Evolutionary conservation across 345 rosid species (phyloP).

Genomic region (Erysimum cheiranthoides): DNA sequence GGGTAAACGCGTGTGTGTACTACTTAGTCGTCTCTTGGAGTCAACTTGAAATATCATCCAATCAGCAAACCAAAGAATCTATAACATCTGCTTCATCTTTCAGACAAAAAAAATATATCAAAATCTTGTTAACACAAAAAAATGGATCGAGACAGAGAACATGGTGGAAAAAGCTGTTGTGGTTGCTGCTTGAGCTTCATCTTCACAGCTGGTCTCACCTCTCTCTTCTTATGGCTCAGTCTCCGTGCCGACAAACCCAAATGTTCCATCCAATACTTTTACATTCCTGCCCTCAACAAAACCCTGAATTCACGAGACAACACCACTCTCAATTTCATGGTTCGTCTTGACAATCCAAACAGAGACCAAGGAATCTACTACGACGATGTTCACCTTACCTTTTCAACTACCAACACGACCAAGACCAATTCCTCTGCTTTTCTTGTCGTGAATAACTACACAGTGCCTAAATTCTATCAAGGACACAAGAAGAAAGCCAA

Average conservation of each 20-base stretch:
- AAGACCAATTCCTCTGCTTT: conserved; percentile 10
- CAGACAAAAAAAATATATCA: no score
- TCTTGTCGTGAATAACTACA: conserved; percentile 32
- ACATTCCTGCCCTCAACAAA: conserved; percentile 65
- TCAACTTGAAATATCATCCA: conserved; percentile 26
- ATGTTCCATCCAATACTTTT: conserved; percentile 52
- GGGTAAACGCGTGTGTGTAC: conserved; percentile 18
- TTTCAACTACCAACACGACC: conserved; percentile 38
- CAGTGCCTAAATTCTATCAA: conserved; percentile 57
- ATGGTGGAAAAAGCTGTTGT: conserved; percentile 53
- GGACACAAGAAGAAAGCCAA: conserved; percentile 71
- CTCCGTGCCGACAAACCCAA: conserved; percentile 66
- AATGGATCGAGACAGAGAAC: conserved; percentile 30
- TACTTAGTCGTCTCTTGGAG: conserved; percentile 9
- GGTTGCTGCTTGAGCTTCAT: conserved; percentile 63
- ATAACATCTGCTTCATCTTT: conserved; percentile 29
- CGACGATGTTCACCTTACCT: conserved; percentile 57
- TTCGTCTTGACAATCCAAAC: conserved; percentile 68
- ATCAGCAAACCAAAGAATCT: conserved; percentile 18
- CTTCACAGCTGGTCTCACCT: conserved; percentile 63
- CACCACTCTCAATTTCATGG: conserved; percentile 54
- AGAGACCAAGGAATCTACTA: conserved; percentile 73
- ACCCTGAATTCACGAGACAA: conserved; percentile 40
- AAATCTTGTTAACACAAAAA: not conserved
- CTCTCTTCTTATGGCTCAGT: conserved; percentile 79